Evolutionary conservation across 257 asterid genomes (phyloP), one percentile per base, ranked within the genome.

Genomic region (Ballota nigra): DNA sequence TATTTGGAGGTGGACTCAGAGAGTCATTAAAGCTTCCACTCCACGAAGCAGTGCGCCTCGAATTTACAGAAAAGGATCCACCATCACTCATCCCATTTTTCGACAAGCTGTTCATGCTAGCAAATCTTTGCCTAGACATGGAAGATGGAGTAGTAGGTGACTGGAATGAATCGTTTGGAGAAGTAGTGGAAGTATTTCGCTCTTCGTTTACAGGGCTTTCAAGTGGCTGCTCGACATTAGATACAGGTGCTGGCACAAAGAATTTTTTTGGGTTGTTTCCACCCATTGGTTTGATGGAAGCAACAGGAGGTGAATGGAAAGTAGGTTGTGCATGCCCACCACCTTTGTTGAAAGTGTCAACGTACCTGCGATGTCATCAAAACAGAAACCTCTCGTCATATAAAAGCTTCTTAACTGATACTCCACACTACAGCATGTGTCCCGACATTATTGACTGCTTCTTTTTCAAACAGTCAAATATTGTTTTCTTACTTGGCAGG

Each of bases 11-110:
- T 55, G 94, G 86, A 34, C 86, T 73, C 18, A 51, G 68, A 8
- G 86, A 66, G 62, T 74, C 86, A 28, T 84, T 80, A 10, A 88
- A 77, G 82, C 83, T 83, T 66, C 97, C 99, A 71, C 99, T 84
- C 99, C 99, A 95, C 2, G 99, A 92, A 45, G 91, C 95, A 6
- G 98, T 84, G 7, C 97, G 89, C 53, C 98, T 86, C 33, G 92
- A 83, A 49, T 69, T 69, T 34, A 65, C 43, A 31, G 87, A 33
- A 65, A 80, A 80, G 12, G 87, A 78, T 49, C 82, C 75, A 28
- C 77, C 20, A 18, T 61, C 80, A 26, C 60, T 71, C 9, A 51
- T 58, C 45, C 73, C 82, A 24, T 70, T 80, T 65, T 78, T 72
- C 1, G 91, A 79, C 74, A 93, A 84, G 79, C 77, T 83, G 75